phyloP scores from a whole-genome alignment of 2,329 filamentous ascomycete species.

The Aspergillus cejpii region DNA sequence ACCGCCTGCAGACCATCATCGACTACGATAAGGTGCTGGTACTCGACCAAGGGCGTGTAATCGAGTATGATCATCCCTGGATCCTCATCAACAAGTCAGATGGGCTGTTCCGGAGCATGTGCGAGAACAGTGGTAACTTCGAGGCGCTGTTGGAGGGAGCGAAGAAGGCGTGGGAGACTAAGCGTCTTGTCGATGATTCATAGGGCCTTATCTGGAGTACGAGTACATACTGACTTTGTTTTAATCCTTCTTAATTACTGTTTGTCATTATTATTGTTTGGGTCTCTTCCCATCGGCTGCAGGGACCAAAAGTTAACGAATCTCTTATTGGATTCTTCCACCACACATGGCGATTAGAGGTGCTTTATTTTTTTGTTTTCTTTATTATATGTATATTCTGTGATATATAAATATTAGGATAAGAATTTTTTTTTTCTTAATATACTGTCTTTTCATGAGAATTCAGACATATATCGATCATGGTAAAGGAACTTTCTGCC shows the following conservation, averaged over 20 bases:
- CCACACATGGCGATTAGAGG: neutral
- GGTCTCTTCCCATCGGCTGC: neutral
- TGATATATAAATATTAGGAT: neutral
- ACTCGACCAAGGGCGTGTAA: constrained; percentile 76
- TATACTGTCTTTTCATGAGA: neutral
- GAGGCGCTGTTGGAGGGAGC: constrained; percentile 53
- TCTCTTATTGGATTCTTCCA: neutral
- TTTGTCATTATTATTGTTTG: constrained; percentile 1
- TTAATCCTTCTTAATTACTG: neutral
- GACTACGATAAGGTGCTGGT: constrained; percentile 98
- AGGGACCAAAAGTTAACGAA: neutral
- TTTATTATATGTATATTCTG: neutral
- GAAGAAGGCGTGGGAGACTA: constrained; percentile 44
- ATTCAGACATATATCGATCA: neutral
- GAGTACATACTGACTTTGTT: constrained; percentile 4
- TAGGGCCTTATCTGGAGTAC: constrained; percentile 12
- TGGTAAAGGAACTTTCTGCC: neutral
- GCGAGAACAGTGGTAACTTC: constrained; percentile 60
- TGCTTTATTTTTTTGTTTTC: neutral
- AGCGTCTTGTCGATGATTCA: constrained; percentile 42
- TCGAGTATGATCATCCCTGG: constrained; percentile 88
- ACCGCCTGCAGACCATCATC: constrained; percentile 90
- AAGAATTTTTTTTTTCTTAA: neutral
- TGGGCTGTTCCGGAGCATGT: constrained; percentile 62
- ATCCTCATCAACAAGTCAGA: constrained; percentile 66